Base-by-base conservation (phyloP, 305 asterid species). In the Solanum aculeatissimum region DNA sequence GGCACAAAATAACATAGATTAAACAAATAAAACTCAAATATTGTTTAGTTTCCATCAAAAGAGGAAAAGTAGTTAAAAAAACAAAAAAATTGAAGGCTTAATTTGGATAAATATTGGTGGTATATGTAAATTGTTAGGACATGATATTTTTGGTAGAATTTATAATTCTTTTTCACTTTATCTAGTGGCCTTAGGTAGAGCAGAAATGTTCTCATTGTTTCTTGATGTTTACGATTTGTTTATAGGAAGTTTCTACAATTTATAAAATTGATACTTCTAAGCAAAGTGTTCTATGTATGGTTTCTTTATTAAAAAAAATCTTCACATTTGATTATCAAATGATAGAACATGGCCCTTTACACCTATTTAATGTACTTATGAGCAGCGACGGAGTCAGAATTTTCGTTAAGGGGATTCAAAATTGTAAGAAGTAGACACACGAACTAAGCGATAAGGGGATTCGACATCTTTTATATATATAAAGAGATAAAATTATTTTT, bases 261-360 rank as follows among this genome's bases (percentile, higher is more conserved):
- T 49, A 60, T 63, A 63, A 13, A 66, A 42, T 65, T 54, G 63
- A 86, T 85, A 72, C 90, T 89, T 91, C 71, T 81, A 88, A 72
- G 88, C 16, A 83, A 89, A 89, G 89, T 80, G 89, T 80, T 75
- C 16, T 75, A 27, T 23, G 23, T 63, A 45, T 3, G 16, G 35
- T 86, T 38, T 45, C 21, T 21, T 25, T 21, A 42, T 25, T 79
- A 2, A 35, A 4, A 4, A 35, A 35, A 5, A 42, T 72, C 29
- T 72, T 19, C 57, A 23, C 58, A 43, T 43, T 43, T 21, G 40
- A 21, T 23, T 25, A 15, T 25, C 40, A 21, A 45, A 25, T 43
- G 58, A 72, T 72, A 72, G 45, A 23, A 23, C 58, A 45, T 74
- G 81, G n/a, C 23, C n/a, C 58, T 19, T 45, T 8, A 14, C 47